These are phyloP conservation scores for Cladorrhinum sp. DNA, from an alignment of 2,329 filamentous ascomycete species.

Conservation along the genomic window DNA sequence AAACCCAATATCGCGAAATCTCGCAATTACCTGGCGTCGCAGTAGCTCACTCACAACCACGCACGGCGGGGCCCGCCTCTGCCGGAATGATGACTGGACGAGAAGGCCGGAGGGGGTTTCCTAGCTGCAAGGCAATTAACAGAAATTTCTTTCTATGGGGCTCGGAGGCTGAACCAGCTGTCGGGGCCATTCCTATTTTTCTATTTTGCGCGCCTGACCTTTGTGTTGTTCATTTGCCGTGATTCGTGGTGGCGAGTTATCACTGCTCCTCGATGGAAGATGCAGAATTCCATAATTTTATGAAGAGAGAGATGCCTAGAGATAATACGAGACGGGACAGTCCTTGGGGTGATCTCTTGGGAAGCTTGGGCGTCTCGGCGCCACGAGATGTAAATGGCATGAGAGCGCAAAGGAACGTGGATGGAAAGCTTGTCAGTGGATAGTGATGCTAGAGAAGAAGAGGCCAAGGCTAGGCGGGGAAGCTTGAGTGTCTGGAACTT, in stretches of 20 bases:
- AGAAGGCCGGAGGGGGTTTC: background rate
- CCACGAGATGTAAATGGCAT: slow-evolving; percentile 2
- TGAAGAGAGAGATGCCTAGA: background rate
- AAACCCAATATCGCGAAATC: background rate
- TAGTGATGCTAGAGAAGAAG: background rate
- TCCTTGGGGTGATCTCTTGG: background rate
- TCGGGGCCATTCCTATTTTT: background rate
- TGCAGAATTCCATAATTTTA: background rate
- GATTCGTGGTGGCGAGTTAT: background rate
- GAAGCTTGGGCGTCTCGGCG: background rate
- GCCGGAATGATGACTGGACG: background rate
- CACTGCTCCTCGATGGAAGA: background rate
- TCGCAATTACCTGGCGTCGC: slow-evolving; percentile 3
- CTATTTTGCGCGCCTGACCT: background rate
- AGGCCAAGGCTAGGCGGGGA: slow-evolving; percentile 7
- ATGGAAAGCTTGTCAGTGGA: background rate
- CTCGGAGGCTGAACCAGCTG: background rate
- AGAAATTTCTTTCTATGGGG: background rate
- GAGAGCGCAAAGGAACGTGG: background rate
- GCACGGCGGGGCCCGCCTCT: background rate
- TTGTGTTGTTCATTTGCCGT: background rate
- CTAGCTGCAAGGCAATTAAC: background rate
- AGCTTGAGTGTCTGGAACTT: slow-evolving; percentile 4
- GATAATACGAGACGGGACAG: background rate
- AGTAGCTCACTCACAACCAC: background rate